These are phyloP conservation scores for Eucalyptus pauciflora DNA, from an alignment of 345 rosid genomes.

Conservation along the genomic window DNA sequence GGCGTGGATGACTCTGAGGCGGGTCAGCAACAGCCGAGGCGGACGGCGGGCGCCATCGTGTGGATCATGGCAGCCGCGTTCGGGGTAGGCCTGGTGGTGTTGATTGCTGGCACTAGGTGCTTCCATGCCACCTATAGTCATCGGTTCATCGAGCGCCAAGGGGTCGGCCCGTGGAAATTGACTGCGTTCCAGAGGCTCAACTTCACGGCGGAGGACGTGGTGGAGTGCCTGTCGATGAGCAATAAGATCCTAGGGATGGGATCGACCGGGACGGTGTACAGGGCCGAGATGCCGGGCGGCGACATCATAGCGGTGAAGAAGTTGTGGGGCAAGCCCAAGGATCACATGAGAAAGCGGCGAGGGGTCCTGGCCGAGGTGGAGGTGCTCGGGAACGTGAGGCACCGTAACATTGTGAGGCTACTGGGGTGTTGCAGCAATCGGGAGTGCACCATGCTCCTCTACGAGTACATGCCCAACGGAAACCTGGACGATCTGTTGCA, in stretches of 20 bases:
- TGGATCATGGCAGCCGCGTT: constrained; percentile 94
- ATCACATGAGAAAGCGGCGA: constrained; percentile 54
- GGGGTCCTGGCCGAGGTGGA: constrained; percentile 94
- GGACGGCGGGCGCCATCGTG: constrained; percentile 72
- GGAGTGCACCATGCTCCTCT: constrained; percentile 86
- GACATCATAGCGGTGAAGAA: constrained; percentile 96
- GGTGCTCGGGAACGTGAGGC: constrained; percentile 80
- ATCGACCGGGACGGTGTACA: constrained; percentile 83
- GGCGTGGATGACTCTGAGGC: constrained; percentile 18
- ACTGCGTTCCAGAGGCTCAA: constrained; percentile 87
- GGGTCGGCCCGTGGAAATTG: constrained; percentile 79
- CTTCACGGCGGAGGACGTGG: constrained; percentile 83
- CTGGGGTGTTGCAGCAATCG: constrained; percentile 86
- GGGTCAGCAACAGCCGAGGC: constrained; percentile 30
- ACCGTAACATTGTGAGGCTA: constrained; percentile 84
- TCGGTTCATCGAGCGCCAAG: constrained; percentile 19
- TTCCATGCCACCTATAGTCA: constrained; percentile 48
- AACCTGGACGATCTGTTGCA: constrained; percentile 78
- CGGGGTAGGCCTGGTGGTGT: constrained; percentile 61
- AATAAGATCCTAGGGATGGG: constrained; percentile 95
- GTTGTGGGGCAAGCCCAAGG: constrained; percentile 83
- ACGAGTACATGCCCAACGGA: constrained; percentile 96
- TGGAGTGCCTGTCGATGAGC: constrained; percentile 59
- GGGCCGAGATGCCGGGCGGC: constrained; percentile 92
- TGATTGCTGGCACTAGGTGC: constrained; percentile 68